A percentile compares a stretch with the other conserved stretches of the same genome.
These are phyloP conservation scores for Pharnaceum exiguum DNA, from an alignment of 148 eudicot genomes.

Conservation along the genomic window DNA sequence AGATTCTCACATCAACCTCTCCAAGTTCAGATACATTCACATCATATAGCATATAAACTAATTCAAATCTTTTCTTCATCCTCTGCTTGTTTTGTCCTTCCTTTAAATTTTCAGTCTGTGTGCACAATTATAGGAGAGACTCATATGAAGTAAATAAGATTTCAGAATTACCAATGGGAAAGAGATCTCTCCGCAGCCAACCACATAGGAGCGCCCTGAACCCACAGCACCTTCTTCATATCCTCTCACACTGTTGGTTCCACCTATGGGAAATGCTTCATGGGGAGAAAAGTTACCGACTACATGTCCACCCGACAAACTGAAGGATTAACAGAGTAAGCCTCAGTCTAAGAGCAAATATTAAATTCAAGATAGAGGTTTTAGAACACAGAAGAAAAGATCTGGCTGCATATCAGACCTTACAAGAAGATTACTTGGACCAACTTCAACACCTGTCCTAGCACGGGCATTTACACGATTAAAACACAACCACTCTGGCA, in stretches of 20 bases:
- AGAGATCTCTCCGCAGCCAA: slow-evolving; percentile 92
- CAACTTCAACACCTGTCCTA: slow-evolving; percentile 69
- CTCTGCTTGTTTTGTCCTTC: too few species aligned
- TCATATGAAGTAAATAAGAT: not conserved
- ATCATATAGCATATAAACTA: too few species aligned
- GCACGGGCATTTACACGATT: slow-evolving; percentile 88
- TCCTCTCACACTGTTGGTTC: slow-evolving; percentile 97
- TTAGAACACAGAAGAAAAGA: not conserved
- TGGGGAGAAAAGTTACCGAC: slow-evolving; percentile 94
- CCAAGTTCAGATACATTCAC: too few species aligned
- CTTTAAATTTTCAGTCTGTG: too few species aligned
- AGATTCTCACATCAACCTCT: too few species aligned
- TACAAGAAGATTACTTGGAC: slow-evolving; percentile 62
- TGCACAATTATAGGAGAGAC: not conserved
- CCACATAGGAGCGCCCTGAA: slow-evolving; percentile 80
- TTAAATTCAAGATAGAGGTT: not conserved
- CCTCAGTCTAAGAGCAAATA: not conserved
- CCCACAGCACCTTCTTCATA: slow-evolving; percentile 99
- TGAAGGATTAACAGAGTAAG: slow-evolving; percentile 18
- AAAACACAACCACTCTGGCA: slow-evolving; percentile 83
- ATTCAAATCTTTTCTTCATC: too few species aligned
- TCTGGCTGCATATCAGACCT: slow-evolving; percentile 41
- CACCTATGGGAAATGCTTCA: slow-evolving; percentile 97
- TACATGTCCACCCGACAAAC: slow-evolving; percentile 91
- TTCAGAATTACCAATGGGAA: slow-evolving; percentile 68